Conservation (phyloP, 179 eudicot genomes). For the Actinidia polygama region DNA sequence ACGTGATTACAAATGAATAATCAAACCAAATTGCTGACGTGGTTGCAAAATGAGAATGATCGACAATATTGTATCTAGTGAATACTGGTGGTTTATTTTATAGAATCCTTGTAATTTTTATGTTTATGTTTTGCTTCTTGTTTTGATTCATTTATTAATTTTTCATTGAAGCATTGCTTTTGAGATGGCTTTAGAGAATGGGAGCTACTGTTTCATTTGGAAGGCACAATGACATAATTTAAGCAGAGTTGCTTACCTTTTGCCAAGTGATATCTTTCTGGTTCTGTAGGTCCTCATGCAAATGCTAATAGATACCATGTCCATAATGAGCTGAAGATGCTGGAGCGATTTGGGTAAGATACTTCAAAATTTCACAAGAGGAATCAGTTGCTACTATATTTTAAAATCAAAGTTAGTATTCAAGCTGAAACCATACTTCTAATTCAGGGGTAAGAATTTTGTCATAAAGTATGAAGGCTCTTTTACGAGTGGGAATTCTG, state of each 20-base stretch:
- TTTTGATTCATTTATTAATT: neutral
- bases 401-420: neutral
- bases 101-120: neutral
- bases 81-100: neutral
- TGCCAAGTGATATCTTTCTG: conserved; percentile 19
- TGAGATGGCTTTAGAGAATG: conserved; percentile 6
- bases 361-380: neutral
- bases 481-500: conserved; percentile 60
- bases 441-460: conserved; percentile 80
- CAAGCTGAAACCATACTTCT: conserved; percentile 18
- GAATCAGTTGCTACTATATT: neutral
- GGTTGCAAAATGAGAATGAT: neutral
- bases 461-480: conserved; percentile 87
- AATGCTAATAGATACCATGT: conserved; percentile 81
- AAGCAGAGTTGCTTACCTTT: neutral
- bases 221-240: neutral
- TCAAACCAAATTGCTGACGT: neutral
- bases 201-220: neutral
- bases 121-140: neutral
- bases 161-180: neutral
- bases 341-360: conserved; percentile 89
- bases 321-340: conserved; percentile 88
- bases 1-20: neutral
- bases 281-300: conserved; percentile 79
- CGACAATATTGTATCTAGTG: too few relatives aligned